phyloP scores from a whole-genome alignment of 768 basidiomycete species.

The Suillus weaverae region DNA sequence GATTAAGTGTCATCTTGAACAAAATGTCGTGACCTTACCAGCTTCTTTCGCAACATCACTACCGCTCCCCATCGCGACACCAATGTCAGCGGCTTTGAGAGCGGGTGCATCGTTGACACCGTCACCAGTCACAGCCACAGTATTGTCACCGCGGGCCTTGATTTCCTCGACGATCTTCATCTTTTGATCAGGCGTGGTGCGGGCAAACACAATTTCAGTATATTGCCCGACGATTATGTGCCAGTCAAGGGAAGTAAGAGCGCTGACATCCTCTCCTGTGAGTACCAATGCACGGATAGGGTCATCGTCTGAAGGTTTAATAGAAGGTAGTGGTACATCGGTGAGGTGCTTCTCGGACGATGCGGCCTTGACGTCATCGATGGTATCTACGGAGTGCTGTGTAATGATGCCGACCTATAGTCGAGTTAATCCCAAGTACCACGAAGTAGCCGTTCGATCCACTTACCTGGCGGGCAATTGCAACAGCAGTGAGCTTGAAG shows the following conservation, averaged over 20 bases:
- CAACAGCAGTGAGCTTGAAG: constrained; percentile 51
- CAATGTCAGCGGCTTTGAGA: constrained; percentile 54
- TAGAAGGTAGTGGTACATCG: constrained; percentile 13
- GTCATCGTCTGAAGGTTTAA: constrained; percentile 41
- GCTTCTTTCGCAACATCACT: constrained; percentile 57
- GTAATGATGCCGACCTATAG: constrained; percentile 44
- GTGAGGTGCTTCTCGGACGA: constrained; percentile 19
- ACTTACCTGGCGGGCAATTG: constrained; percentile 49
- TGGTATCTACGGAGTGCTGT: constrained; percentile 36
- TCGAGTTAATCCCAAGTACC: constrained; percentile 6
- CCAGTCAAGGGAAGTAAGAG: constrained; percentile 41
- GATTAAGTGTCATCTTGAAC: neutral
- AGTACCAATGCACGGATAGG: constrained; percentile 41
- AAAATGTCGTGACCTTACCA: constrained; percentile 31
- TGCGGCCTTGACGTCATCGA: constrained; percentile 28
- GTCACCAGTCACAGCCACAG: constrained; percentile 57
- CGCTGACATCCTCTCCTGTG: constrained; percentile 44
- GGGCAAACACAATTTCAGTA: constrained; percentile 49
- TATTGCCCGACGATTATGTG: constrained; percentile 38
- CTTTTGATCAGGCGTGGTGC: constrained; percentile 59
- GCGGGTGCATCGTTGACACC: constrained; percentile 56
- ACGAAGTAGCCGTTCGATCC: neutral
- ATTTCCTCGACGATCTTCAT: constrained; percentile 56
- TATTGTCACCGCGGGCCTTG: constrained; percentile 46
- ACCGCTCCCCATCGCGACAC: constrained; percentile 53